phyloP scores from a whole-genome alignment of 2,329 filamentous ascomycete genomes.

The Clonostachys rhizophaga region DNA sequence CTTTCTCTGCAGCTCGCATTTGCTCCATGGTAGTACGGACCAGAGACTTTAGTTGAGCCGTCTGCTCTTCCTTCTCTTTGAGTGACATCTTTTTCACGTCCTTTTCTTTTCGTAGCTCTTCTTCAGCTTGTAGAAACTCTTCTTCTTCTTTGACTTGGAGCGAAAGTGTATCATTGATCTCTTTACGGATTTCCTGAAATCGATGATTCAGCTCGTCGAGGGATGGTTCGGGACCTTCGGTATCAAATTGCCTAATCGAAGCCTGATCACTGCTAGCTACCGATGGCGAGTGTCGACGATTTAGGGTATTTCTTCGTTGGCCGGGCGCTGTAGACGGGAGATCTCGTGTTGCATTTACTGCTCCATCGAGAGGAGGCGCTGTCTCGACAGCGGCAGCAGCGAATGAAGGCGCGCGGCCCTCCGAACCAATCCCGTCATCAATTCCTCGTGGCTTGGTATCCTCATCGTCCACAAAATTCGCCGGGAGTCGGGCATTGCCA shows the following conservation, averaged over 20 bases:
- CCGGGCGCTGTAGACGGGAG: slow-evolving; percentile 36
- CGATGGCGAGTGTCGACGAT: slow-evolving; percentile 71
- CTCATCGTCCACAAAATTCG: slow-evolving; percentile 50
- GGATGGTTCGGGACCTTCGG: slow-evolving; percentile 57
- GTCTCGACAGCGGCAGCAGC: slow-evolving; percentile 57
- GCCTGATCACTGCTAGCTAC: slow-evolving; percentile 50
- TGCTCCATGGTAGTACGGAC: slow-evolving; percentile 75
- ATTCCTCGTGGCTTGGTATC: slow-evolving; percentile 31
- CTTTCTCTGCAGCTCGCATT: slow-evolving; percentile 76
- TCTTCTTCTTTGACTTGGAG: slow-evolving; percentile 63
- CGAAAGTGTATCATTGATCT: slow-evolving; percentile 74
- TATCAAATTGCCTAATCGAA: slow-evolving; percentile 28
- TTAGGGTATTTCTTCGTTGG: slow-evolving; percentile 51
- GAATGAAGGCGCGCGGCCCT: slow-evolving; percentile 40
- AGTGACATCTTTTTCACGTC: slow-evolving; percentile 72
- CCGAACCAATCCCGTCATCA: slow-evolving; percentile 31
- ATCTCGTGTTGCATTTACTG: slow-evolving; percentile 61
- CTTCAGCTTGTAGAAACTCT: slow-evolving; percentile 61
- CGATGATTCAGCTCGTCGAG: slow-evolving; percentile 76
- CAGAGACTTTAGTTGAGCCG: slow-evolving; percentile 76
- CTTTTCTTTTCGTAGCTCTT: slow-evolving; percentile 70
- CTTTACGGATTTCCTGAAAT: slow-evolving; percentile 74
- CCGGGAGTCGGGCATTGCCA: slow-evolving; percentile 49
- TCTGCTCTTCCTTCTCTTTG: slow-evolving; percentile 89
- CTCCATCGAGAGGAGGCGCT: slow-evolving; percentile 55